Conservation (phyloP, 2,329 filamentous ascomycete genomes). For the Colletotrichum caudatum region DNA sequence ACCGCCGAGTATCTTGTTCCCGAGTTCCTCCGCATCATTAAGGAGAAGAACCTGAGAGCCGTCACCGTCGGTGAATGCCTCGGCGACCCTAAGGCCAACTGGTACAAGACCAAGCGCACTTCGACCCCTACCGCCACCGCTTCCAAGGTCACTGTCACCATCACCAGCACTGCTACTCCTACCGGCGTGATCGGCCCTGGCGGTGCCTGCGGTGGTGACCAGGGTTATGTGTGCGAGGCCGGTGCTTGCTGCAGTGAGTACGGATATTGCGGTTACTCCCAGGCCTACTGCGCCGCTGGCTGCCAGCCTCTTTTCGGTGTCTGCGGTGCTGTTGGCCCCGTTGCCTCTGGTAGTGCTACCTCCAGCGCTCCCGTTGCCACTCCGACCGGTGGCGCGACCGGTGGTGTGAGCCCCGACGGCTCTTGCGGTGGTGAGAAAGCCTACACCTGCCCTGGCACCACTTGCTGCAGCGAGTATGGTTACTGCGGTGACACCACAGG, state of each 20-base stretch:
- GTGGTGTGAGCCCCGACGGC: conserved; percentile 35
- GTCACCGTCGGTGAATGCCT: conserved; percentile 62
- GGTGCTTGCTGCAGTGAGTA: conserved; percentile 43
- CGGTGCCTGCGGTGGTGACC: conserved; percentile 38
- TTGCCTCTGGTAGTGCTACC: conserved; percentile 17
- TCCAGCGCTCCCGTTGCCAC: conserved; percentile 28
- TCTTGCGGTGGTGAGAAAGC: conserved; percentile 34
- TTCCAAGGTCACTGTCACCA: conserved; percentile 32
- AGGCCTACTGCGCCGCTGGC: conserved; percentile 42
- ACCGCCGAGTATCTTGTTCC: conserved; percentile 42
- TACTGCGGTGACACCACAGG: conserved; percentile 43
- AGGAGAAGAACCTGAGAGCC: conserved; percentile 47
- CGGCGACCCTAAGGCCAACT: conserved; percentile 58
- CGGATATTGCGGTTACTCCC: conserved; percentile 43
- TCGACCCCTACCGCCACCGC: conserved; percentile 40
- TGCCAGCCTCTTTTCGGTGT: conserved; percentile 43
- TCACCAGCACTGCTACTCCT: conserved; percentile 42
- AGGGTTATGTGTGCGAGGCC: conserved; percentile 38
- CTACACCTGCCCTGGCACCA: conserved; percentile 26
- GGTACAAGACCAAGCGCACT: conserved; percentile 52
- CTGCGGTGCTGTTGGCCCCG: conserved; percentile 38
- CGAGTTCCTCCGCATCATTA: conserved; percentile 40
- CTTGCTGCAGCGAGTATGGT: conserved; percentile 43
- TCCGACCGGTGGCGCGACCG: conserved; percentile 33
- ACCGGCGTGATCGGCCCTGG: conserved; percentile 39